Evolutionary conservation across 768 basidiomycete species (phyloP), one percentile per base, ranked within the genome.

Genomic region (Tricholoma terreum): DNA sequence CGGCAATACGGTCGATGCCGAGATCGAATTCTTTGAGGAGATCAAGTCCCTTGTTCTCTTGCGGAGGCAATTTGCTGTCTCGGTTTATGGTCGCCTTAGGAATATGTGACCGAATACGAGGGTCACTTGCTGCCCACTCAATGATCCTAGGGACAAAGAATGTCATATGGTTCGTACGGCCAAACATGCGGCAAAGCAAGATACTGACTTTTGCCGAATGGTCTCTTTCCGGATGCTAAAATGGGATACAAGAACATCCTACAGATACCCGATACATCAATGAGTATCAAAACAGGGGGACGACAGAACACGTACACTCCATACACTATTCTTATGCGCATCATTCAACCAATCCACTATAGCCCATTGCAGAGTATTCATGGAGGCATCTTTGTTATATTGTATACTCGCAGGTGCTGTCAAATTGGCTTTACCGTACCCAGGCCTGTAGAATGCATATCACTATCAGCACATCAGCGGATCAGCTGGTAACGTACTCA

Each of bases 331-430:
- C 54, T 68, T 65, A 56, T 79, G 68, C 50, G 74, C 67, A 49
- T 80, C 77, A 36, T 74, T 63, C 46, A 83, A 61, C 82, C 82
- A 84, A 17, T 82, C 78, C 4, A 80, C 70, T 42, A 84, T 83
- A 6, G 78, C 82, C 81, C 80, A 83, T 19, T 74, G 69, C 4
- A 75, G 71, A 4, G 81, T 84, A 34, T 83, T 70, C 36, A 69
- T 58, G 4, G 71, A 61, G 22, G 77, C 72, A 56, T 80, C 67
- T 27, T 70, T 67, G 65, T 84, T 83, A 66, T 83, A 83, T 2
- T 50, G 55, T n/a, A 77, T 72, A 55, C 80, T 82, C 7, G 61
- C 65, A 24, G 50, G 40, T 31, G 69, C 51, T 15, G 66, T 67
- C 49, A 70, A 56, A 60, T 78, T 71, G 19, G 76, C 79, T 64